Evolutionary conservation across 805 yeast genomes (phyloP), one percentile per base, ranked within the genome.

Genomic region (Kluyveromyces starmeri): DNA sequence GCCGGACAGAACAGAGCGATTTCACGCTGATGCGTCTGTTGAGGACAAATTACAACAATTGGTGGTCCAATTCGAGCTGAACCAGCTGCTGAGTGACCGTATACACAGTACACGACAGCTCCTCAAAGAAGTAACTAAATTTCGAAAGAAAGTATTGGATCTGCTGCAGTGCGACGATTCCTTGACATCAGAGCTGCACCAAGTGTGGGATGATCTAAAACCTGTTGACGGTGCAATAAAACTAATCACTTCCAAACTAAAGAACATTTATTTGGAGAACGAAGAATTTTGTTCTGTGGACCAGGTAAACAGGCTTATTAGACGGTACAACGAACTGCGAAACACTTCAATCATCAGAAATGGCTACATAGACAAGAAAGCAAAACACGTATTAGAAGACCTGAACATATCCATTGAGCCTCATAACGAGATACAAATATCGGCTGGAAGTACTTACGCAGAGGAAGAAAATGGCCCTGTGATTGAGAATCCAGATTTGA

Each of bases 211-310:
- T n/a, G 41, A 52, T 2, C 30, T 55, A 10, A 38, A 44, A 24
- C 61, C 61, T 5, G 28, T 55, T 11, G 54, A 54, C 34, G 55
- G 51, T 26, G 45, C 55, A 7, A 37, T 55, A 16, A 44, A 41
- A 32, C 41, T 54, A 9, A 37, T 54, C 17, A 42, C 43, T 2
- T 37, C 47, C 2, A 53, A 50, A 41, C 23, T 55, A 27, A 43
- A 42, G 21, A 46, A 50, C 20, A 22, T 54, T 16, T 49, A 50
- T 42, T 39, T 46, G n/a, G 48, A 42, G 2, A 44, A 50, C 30
- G 54, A 51, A 27, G 49, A 50, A 32, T 32, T 39, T 20, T 41
- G 47, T 28, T 53, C 59, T n/a, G 24, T 37, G 23, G 57, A 50
- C 10, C 40, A 42, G 25, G 41, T 51, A 3, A 35, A 36, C 18